A percentile compares a stretch with the other conserved stretches of the same genome.
Evolutionary conservation across 2,329 filamentous ascomycete species (phyloP).

Genomic region (Colletotrichum orbiculare): DNA sequence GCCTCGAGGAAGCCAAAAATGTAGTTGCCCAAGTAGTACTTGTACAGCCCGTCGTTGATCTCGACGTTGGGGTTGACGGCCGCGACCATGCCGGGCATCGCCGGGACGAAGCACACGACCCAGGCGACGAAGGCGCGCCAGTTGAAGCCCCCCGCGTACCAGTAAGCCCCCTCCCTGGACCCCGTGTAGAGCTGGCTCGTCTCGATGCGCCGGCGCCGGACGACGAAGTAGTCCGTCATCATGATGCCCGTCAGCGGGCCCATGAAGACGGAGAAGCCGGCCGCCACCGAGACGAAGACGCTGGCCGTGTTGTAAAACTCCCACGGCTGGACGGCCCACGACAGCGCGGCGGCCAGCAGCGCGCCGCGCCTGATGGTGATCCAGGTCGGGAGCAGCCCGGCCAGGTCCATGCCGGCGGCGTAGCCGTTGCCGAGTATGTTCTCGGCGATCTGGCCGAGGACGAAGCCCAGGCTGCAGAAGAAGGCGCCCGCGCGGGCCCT

Average conservation of each 20-base stretch:
- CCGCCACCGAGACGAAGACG: conserved; percentile 42
- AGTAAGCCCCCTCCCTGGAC: conserved; percentile 49
- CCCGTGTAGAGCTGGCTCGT: conserved; percentile 50
- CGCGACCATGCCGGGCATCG: conserved; percentile 42
- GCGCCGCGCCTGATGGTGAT: conserved; percentile 44
- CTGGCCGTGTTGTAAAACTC: conserved; percentile 44
- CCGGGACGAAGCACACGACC: conserved; percentile 45
- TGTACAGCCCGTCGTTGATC: conserved; percentile 34
- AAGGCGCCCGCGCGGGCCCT: conserved; percentile 43
- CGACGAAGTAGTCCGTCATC: conserved; percentile 44
- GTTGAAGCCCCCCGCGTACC: conserved; percentile 49
- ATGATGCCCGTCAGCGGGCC: conserved; percentile 45
- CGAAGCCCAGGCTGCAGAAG: conserved; percentile 42
- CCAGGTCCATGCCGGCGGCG: conserved; percentile 45
- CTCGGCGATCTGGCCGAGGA: conserved; percentile 44
- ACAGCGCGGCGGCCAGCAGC: conserved; percentile 39
- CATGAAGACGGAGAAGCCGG: conserved; percentile 45
- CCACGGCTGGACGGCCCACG: conserved; percentile 45
- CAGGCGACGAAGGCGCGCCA: conserved; percentile 48
- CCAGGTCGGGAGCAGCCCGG: conserved; percentile 42
- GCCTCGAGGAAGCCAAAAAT: conserved; percentile 37
- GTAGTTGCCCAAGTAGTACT: conserved; percentile 41
- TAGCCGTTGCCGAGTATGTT: conserved; percentile 45
- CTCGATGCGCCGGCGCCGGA: conserved; percentile 49
- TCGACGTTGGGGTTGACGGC: conserved; percentile 36